These are phyloP conservation scores for Ceraceosorus guamensis DNA, from an alignment of 1,284 basidiomycete genomes.

Conservation along the genomic window DNA sequence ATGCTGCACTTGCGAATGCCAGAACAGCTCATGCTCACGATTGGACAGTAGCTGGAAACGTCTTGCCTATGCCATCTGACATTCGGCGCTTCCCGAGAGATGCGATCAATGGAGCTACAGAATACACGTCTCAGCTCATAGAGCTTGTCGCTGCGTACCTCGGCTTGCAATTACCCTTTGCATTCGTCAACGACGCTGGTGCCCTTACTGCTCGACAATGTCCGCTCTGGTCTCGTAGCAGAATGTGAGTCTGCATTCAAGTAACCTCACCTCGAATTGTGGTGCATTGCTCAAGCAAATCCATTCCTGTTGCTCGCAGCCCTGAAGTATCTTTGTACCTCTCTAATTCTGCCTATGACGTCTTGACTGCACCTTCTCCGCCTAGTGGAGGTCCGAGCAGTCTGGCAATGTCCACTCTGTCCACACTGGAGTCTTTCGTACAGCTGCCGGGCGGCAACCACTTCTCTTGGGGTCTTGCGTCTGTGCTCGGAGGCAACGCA, in stretches of 20 bases:
- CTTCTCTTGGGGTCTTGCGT: constrained; percentile 18
- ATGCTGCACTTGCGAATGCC: neutral
- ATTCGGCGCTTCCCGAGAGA: constrained; percentile 25
- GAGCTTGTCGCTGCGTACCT: constrained; percentile 25
- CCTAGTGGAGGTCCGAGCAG: neutral
- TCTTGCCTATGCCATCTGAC: constrained; percentile 25
- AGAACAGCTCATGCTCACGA: constrained; percentile 5
- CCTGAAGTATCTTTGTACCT: constrained; percentile 24
- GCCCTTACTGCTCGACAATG: constrained; percentile 19
- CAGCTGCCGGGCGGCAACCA: constrained; percentile 17
- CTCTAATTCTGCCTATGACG: constrained; percentile 18
- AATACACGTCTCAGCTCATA: constrained; percentile 22
- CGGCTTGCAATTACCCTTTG: constrained; percentile 30
- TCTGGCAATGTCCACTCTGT: constrained; percentile 24
- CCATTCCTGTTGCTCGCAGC: too few relatives aligned
- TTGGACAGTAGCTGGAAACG: constrained; percentile 26
- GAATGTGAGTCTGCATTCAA: constrained; percentile 14
- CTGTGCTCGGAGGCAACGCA: neutral
- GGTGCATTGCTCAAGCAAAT: neutral
- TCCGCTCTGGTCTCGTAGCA: constrained; percentile 26
- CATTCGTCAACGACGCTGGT: constrained; percentile 18
- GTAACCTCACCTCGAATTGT: neutral
- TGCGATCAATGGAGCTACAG: constrained; percentile 28
- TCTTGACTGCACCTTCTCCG: constrained; percentile 13
- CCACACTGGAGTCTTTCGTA: constrained; percentile 9